A percentile compares a stretch with the other conserved stretches of the same genome.
Evolutionary conservation across 2,329 filamentous ascomycete species (phyloP).

Genomic region (Dactylellina parvicollis): DNA sequence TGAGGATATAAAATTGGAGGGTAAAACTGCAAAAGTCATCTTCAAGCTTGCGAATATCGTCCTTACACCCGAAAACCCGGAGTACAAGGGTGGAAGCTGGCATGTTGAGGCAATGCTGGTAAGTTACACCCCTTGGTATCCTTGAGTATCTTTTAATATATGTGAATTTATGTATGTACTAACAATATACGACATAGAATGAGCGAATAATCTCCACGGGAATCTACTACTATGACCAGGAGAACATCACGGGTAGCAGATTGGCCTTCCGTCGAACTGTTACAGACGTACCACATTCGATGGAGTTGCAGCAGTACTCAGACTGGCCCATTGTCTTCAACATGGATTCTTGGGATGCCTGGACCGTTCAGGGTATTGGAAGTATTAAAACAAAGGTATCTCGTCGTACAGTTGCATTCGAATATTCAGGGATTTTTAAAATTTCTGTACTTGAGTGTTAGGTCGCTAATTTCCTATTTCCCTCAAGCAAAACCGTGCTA

Average conservation of each 20-base stretch:
- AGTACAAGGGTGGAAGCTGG: conserved; percentile 68
- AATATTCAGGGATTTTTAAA: too few species aligned
- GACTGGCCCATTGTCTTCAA: conserved; percentile 39
- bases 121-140: background rate
- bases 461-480: background rate
- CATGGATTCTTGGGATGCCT: conserved; percentile 27
- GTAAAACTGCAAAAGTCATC: conserved; percentile 69
- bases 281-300: conserved; percentile 11
- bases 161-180: background rate
- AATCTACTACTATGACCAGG: conserved; percentile 70
- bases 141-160: background rate
- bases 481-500: conserved; percentile 40
- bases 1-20: conserved; percentile 35
- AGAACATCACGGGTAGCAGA: conserved; percentile 69
- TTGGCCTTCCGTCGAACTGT: conserved; percentile 66
- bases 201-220: conserved; percentile 73
- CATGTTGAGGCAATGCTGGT: conserved; percentile 67
- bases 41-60: conserved; percentile 72
- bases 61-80: conserved; percentile 67
- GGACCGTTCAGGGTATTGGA: conserved; percentile 32
- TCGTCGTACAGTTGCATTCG: too few species aligned
- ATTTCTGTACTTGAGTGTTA: too few species aligned
- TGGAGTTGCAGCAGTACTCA: background rate
- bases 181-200: conserved; percentile 62
- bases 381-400: conserved; percentile 44